These are phyloP conservation scores for Boletus coccyginus DNA, from an alignment of 768 basidiomycete genomes.

Conservation along the genomic window DNA sequence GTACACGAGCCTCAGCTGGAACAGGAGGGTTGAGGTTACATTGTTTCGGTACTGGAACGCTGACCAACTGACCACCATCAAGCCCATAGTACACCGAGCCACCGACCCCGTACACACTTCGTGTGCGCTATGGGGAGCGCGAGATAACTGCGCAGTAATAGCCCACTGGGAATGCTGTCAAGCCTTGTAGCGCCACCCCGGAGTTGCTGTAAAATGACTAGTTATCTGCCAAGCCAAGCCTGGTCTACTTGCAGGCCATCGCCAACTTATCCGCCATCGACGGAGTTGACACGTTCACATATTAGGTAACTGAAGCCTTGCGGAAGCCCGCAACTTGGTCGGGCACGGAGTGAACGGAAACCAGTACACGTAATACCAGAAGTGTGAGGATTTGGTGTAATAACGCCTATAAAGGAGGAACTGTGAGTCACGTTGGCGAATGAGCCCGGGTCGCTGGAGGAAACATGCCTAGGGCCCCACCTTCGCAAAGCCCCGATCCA, in stretches of 20 bases:
- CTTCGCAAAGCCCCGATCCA: conserved; percentile 1
- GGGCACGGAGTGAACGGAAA: conserved; percentile 20
- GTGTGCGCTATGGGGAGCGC: neutral
- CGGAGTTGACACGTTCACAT: conserved; percentile 14
- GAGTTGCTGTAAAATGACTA: neutral
- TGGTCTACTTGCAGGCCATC: conserved; percentile 8
- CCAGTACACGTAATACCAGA: conserved; percentile 6
- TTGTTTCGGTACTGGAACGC: conserved; percentile 1
- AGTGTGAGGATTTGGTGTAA: neutral
- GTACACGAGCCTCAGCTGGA: neutral
- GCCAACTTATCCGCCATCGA: conserved; percentile 26
- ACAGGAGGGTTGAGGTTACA: neutral
- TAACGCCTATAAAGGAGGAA: conserved; percentile 2
- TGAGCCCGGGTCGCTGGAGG: neutral
- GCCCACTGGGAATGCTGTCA: neutral
- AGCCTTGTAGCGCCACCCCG: neutral
- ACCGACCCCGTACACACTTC: neutral
- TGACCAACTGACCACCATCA: neutral
- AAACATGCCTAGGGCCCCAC: neutral
- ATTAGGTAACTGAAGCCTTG: conserved; percentile 10
- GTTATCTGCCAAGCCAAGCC: neutral
- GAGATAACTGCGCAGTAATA: neutral
- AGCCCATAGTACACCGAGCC: neutral
- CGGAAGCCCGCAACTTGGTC: conserved; percentile 8
- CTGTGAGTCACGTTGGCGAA: conserved; percentile 1